Base-by-base conservation (phyloP, 164 flowering plant genomes). In the Dillenia suffruticosa region DNA sequence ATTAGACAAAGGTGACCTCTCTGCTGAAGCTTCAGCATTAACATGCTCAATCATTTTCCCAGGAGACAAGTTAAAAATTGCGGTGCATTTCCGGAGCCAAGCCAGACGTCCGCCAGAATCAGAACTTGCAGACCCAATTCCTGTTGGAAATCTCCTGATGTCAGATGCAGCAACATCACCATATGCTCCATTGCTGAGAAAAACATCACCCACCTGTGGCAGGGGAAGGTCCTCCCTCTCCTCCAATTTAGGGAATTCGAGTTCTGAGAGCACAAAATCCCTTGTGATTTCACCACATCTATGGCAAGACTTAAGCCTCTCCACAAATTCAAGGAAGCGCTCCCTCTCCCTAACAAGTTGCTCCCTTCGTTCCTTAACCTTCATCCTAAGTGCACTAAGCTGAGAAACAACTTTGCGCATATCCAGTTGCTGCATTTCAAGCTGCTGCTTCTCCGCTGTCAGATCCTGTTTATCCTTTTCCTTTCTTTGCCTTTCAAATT, bases 51-150 rank as follows among this genome's bases (percentile, higher is more conserved):
- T 66, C 61, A 66, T 82, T 59, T 72, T 85, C 24, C 53, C 62
- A 0, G 90, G 83, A 6, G 92, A 82, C 9, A 73, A 60, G 2
- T 51, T 75, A 7, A 84, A 75, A 59, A 89, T 69, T 11, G 82
- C 68, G 45, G 86, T 80, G 76, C 95, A 90, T 72, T 84, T 87
- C 26, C 68, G 80, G 9, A 90, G 72, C 87, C 82, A 82, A 56
- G 90, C 83, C 66, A 72, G 64, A 9, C 59, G 76, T 43, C 78
- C 81, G 26, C 77, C 76, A 58, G 84, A 73, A 11, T 61, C 62
- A 10, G 65, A 61, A 54, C 66, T 50, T 16, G 49, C 68, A 14
- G 58, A 53, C 68, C 72, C 63, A 22, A 26, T 46, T 62, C 62
- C 79, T 19, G n/a, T 54, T 14, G 81, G 75, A 53, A 79, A 65